Evolutionary conservation across 2,329 filamentous ascomycete genomes (phyloP).

Genomic region (Cercospora sp.): DNA sequence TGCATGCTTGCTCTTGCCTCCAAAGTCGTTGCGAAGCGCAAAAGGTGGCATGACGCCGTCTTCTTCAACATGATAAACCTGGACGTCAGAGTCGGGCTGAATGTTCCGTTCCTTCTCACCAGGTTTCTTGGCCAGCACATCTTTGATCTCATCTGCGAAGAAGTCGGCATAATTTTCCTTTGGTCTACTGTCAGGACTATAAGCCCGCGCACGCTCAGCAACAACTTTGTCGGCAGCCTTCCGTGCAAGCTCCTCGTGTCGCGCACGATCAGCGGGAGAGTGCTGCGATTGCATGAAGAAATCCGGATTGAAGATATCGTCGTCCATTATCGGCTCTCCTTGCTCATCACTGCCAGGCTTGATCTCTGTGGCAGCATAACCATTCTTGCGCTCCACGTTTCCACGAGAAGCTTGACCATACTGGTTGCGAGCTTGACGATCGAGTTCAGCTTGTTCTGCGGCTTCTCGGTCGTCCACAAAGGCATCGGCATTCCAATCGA

Average conservation of each 20-base stretch:
- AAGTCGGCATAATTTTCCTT: conserved; percentile 44
- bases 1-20: conserved; percentile 26
- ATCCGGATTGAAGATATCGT: conserved; percentile 49
- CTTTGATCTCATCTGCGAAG: conserved; percentile 45
- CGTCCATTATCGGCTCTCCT: conserved; percentile 45
- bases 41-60: conserved; percentile 24
- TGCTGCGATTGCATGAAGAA: conserved; percentile 46
- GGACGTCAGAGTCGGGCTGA: conserved; percentile 48
- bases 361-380: conserved; percentile 30
- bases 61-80: conserved; percentile 46
- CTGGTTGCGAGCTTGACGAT: conserved; percentile 20
- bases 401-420: conserved; percentile 17
- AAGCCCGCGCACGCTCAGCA: conserved; percentile 46
- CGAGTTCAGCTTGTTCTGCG: conserved; percentile 13
- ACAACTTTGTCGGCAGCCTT: conserved; percentile 45
- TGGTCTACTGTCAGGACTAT: conserved; percentile 31
- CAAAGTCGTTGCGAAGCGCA: conserved; percentile 13
- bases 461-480: conserved; percentile 12
- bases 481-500: conserved; percentile 18
- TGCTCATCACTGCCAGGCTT: conserved; percentile 37
- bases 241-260: conserved; percentile 32
- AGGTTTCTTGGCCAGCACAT: conserved; percentile 45
- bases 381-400: conserved; percentile 20
- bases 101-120: conserved; percentile 43
- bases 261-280: conserved; percentile 27